Base-by-base conservation (phyloP, 495 filamentous ascomycete genomes). In the Aspergillus wentii region DNA sequence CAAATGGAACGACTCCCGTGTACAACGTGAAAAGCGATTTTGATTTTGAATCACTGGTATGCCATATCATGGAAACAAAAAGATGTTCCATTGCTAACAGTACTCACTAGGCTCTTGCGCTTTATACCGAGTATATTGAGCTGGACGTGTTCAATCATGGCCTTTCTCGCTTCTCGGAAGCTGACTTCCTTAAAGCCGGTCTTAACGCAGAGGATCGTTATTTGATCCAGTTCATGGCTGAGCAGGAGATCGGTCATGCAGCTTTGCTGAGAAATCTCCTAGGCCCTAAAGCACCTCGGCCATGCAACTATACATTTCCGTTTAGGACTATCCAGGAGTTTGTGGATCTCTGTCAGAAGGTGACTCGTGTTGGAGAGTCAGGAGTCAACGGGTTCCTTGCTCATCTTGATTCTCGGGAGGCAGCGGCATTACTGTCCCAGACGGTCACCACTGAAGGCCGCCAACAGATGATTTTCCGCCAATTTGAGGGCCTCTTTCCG, bases 101-200 rank as follows among this genome's bases (percentile, higher is more conserved):
- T 38, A 14, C 13, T 57, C 7, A 39, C 32, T 30, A 69, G 64
- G 61, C 68, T 5, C 71, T 91, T 6, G 83, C 69, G 5, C 64
- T 90, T 2, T 87, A 88, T 49, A 81, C 89, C 43, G 89, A 94
- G 64, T 94, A 75, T 70, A 88, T 92, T 44, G 88, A 95, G 57
- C 68, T 94, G 0, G 89, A 94, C 52, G 71, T 90, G 11, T 95
- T 94, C 76, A 82, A 86, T 51, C 76, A 86, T 54, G 86, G 82
- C 13, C 69, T 94, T 13, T 74, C 72, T 1, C 75, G 69, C 1
- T 94, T 91, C 64, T 76, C 75, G 1, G 77, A 66, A 0, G 65
- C 78, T 9, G 85, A 94, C 3, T 94, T 91, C 50, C 63, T 73
- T 14, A 73, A 62, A 0, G 82, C 76, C 29, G 85, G 86, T 3